phyloP scores from a whole-genome alignment of 441 rosid genomes.

The Populus hybrid region DNA sequence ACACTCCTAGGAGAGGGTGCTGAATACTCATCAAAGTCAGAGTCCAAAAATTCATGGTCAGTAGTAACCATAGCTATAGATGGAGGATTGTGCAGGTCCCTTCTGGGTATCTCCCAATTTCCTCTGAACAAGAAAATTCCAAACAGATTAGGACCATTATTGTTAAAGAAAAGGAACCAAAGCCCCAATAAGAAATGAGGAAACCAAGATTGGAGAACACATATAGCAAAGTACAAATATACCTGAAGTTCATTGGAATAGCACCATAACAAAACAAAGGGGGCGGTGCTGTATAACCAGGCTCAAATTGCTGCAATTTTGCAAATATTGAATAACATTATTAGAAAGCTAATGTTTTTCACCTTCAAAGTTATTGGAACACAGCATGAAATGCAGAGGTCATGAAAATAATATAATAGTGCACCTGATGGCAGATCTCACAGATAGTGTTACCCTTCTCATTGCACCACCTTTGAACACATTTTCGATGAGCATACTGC shows the following conservation, averaged over 20 bases:
- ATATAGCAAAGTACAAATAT: constrained; percentile 5
- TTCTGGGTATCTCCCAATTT: constrained; percentile 63
- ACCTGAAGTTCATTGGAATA: constrained; percentile 64
- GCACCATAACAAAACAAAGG: constrained; percentile 54
- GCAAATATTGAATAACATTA: background rate
- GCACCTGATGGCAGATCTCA: constrained; percentile 82
- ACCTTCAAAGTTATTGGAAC: constrained; percentile 5
- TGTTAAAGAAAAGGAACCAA: background rate
- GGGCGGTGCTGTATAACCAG: constrained; percentile 61
- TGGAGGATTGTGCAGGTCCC: constrained; percentile 45
- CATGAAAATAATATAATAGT: background rate
- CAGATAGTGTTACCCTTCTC: constrained; percentile 82
- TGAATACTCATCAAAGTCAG: constrained; percentile 45
- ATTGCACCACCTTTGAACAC: constrained; percentile 86
- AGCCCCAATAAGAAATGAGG: background rate
- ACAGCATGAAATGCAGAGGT: background rate
- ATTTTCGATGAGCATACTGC: constrained; percentile 80
- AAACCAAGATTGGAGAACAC: background rate
- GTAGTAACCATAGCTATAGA: constrained; percentile 42
- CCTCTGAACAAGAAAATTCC: constrained; percentile 31
- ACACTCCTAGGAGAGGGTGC: constrained; percentile 50
- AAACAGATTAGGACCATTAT: background rate
- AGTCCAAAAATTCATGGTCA: constrained; percentile 36
- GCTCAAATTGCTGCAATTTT: constrained; percentile 58
- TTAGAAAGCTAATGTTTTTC: background rate